These are phyloP conservation scores for Cyberlindnera suaveolens DNA, from an alignment of 805 yeast species.

Conservation along the genomic window DNA sequence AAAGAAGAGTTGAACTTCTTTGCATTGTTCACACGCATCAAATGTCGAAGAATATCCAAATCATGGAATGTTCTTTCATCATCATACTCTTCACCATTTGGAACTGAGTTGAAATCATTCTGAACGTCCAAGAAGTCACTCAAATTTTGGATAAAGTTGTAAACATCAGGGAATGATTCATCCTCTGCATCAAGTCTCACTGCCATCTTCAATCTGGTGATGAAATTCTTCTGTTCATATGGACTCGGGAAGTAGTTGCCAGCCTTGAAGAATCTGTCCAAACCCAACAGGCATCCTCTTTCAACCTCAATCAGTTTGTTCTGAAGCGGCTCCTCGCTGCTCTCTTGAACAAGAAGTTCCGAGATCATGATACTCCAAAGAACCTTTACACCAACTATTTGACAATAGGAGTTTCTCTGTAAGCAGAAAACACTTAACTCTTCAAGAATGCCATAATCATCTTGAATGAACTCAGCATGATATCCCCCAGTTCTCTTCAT, in stretches of 20 bases:
- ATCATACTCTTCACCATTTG: conserved; percentile 76
- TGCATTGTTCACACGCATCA: conserved; percentile 72
- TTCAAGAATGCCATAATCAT: conserved; percentile 54
- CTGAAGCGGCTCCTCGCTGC: conserved; percentile 49
- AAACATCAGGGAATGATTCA: conserved; percentile 47
- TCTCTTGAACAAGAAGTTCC: conserved; percentile 53
- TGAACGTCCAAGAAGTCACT: conserved; percentile 58
- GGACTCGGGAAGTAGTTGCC: conserved; percentile 50
- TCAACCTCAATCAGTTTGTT: conserved; percentile 55
- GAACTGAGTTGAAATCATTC: conserved; percentile 65
- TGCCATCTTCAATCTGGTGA: conserved; percentile 41
- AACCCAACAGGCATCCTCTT: conserved; percentile 53
- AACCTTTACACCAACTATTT: conserved; percentile 55
- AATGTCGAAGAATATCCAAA: conserved; percentile 66
- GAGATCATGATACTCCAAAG: conserved; percentile 68
- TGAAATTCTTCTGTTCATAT: conserved; percentile 48
- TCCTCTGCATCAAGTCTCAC: conserved; percentile 57
- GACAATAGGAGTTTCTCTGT: conserved; percentile 58
- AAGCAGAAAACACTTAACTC: conserved; percentile 63
- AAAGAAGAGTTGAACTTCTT: conserved; percentile 77
- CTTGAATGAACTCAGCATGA: conserved; percentile 57
- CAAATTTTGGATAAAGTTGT: conserved; percentile 46
- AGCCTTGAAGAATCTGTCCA: conserved; percentile 57
- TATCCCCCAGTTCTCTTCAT: conserved; percentile 59
- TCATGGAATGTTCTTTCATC: conserved; percentile 81